Conservation (phyloP, 495 filamentous ascomycete genomes). For the Tirmania nivea region DNA sequence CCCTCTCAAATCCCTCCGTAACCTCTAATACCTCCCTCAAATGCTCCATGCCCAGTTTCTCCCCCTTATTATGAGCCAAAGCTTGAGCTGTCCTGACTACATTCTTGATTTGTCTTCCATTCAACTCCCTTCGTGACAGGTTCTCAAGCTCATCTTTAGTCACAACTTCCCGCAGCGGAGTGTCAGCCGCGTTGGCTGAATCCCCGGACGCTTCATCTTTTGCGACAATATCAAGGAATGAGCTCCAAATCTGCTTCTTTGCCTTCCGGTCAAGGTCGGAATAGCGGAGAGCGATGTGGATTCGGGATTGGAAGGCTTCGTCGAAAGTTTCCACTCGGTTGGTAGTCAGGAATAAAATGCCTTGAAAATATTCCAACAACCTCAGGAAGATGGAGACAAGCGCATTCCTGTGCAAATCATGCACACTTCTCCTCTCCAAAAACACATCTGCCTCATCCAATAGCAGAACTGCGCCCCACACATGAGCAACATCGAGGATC, state of each 20-base stretch:
- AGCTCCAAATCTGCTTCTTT: constrained; percentile 17
- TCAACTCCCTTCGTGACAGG: constrained; percentile 10
- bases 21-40: constrained; percentile 45
- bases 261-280: constrained; percentile 14
- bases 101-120: constrained; percentile 44
- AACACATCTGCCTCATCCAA: constrained; percentile 67
- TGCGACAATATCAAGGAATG: constrained; percentile 18
- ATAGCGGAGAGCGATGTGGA: constrained; percentile 27
- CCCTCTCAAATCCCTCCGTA: constrained; percentile 43
- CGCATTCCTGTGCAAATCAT: constrained; percentile 55
- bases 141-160: constrained; percentile 10
- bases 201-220: constrained; percentile 5
- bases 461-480: constrained; percentile 63
- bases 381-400: constrained; percentile 57
- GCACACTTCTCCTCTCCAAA: constrained; percentile 46
- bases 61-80: constrained; percentile 24
- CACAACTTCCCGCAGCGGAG: constrained; percentile 10
- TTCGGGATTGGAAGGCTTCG: constrained; percentile 29
- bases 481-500: constrained; percentile 70
- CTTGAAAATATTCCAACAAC: constrained; percentile 31
- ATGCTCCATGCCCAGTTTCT: constrained; percentile 39
- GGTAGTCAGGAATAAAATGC: constrained; percentile 31
- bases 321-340: constrained; percentile 28
- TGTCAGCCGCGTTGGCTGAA: constrained; percentile 4
- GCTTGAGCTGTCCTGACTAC: constrained; percentile 48